phyloP scores from a whole-genome alignment of 2,329 filamentous ascomycete genomes.

The Neonectria magnoliae region DNA sequence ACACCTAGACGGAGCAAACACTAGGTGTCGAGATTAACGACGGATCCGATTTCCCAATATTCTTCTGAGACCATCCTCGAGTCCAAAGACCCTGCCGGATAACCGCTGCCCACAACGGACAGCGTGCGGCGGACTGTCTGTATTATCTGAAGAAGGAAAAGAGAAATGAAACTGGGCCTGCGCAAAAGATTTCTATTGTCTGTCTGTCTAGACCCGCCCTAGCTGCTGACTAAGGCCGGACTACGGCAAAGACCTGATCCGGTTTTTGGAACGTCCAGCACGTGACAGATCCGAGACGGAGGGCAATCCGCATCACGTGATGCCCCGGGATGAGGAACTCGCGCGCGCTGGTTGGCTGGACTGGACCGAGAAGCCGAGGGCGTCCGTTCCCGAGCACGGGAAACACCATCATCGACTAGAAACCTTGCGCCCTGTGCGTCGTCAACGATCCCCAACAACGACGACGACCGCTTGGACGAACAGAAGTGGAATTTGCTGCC shows the following conservation, averaged over 20 bases:
- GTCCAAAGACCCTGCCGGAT: conserved; percentile 50
- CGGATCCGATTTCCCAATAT: conserved; percentile 55
- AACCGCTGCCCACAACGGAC: conserved; percentile 45
- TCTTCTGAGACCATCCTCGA: conserved; percentile 57
- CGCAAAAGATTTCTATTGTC: conserved; percentile 10
- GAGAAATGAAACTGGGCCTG: conserved; percentile 2
- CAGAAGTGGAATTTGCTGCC: conserved; percentile 21
- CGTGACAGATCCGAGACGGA: conserved; percentile 7
- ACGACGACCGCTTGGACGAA: conserved; percentile 37
- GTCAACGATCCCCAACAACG: conserved; percentile 22
- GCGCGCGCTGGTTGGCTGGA: conserved; percentile 50
- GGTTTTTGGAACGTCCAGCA: background rate
- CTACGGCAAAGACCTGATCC: conserved; percentile 26
- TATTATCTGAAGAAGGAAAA: conserved; percentile 61
- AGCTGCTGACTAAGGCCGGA: conserved; percentile 27
- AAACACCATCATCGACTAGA: conserved; percentile 16
- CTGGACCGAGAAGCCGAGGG: conserved; percentile 57
- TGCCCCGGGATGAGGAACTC: conserved; percentile 50
- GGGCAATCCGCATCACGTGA: conserved; percentile 41
- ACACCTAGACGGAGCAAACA: conserved; percentile 57
- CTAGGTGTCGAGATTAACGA: conserved; percentile 67
- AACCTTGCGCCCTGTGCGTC: background rate
- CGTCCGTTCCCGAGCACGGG: conserved; percentile 36
- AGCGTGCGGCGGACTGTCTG: conserved; percentile 55
- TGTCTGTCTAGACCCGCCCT: conserved; percentile 3